These are phyloP conservation scores for Cyberlindnera bimundalis DNA, from an alignment of 805 yeast genomes.

Conservation along the genomic window DNA sequence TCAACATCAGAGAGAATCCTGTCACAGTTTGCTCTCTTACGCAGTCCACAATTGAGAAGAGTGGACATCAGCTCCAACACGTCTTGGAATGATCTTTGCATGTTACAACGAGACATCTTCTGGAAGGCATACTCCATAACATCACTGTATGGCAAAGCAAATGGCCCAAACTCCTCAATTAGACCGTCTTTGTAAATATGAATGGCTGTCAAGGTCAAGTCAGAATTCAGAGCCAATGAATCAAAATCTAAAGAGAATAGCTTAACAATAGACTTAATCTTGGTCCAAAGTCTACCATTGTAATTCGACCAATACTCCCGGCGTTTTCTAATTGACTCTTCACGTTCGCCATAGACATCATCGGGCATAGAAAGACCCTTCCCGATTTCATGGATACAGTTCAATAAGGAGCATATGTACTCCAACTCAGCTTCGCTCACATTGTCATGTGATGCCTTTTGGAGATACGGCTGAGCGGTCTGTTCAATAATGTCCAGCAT, in stretches of 20 bases:
- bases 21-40: not conserved
- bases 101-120: conserved; percentile 7
- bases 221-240: conserved; percentile 39
- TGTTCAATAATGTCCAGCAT: conserved; percentile 31
- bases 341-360: conserved; percentile 39
- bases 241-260: conserved; percentile 40
- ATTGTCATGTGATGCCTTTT: conserved; percentile 10
- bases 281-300: conserved; percentile 11
- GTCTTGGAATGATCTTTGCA: conserved; percentile 25
- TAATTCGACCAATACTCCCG: conserved; percentile 25
- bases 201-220: conserved; percentile 61
- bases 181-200: conserved; percentile 61
- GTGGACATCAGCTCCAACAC: conserved; percentile 21
- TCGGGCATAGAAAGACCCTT: conserved; percentile 62
- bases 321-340: conserved; percentile 19
- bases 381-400: conserved; percentile 67
- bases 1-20: conserved; percentile 13
- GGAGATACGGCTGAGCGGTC: conserved; percentile 16
- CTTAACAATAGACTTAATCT: conserved; percentile 29
- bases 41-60: conserved; percentile 20
- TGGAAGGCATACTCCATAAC: conserved; percentile 38
- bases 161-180: conserved; percentile 66
- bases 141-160: conserved; percentile 44
- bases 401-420: conserved; percentile 52
- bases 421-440: conserved; percentile 32